Evolutionary conservation across 768 basidiomycete genomes (phyloP).

Genomic region (Myochromella boudieri): DNA sequence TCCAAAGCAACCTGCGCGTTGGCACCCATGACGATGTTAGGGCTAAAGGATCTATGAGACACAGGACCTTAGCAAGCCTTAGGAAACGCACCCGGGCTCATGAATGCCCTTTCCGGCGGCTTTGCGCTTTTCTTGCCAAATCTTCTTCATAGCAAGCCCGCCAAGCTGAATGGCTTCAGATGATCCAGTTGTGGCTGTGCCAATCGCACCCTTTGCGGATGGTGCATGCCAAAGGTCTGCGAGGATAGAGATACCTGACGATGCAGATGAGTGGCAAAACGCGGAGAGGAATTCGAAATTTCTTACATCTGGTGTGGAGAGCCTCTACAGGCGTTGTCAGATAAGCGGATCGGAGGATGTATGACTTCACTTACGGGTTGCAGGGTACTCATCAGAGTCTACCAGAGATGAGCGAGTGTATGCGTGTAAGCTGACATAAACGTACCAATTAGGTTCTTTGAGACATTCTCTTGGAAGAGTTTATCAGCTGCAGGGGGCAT

Average conservation of each 20-base stretch:
- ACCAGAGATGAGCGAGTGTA: constrained; percentile 1
- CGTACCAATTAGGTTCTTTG: constrained; percentile 61
- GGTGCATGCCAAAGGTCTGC: constrained; percentile 73
- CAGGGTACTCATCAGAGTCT: constrained; percentile 65
- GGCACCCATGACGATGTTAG: constrained; percentile 68
- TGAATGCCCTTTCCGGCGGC: constrained; percentile 69
- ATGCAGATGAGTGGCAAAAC: neutral
- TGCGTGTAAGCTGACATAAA: neutral
- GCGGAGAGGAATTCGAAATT: neutral
- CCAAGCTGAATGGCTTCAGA: constrained; percentile 75
- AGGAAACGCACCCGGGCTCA: constrained; percentile 59
- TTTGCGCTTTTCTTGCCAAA: constrained; percentile 69
- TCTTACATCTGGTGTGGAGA: constrained; percentile 52
- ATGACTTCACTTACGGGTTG: constrained; percentile 43
- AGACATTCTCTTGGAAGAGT: constrained; percentile 60
- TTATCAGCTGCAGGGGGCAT: constrained; percentile 55
- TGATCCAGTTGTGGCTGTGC: constrained; percentile 71
- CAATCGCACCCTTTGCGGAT: constrained; percentile 58
- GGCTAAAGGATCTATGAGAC: constrained; percentile 24
- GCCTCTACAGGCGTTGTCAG: constrained; percentile 30
- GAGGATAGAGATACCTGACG: constrained; percentile 44
- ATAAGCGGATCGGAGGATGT: neutral
- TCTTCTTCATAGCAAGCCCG: constrained; percentile 73
- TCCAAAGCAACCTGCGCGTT: constrained; percentile 74
- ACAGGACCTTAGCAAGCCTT: neutral